These are phyloP conservation scores for Sugiyamaella floridensis DNA, from an alignment of 805 yeast genomes.

Conservation along the genomic window DNA sequence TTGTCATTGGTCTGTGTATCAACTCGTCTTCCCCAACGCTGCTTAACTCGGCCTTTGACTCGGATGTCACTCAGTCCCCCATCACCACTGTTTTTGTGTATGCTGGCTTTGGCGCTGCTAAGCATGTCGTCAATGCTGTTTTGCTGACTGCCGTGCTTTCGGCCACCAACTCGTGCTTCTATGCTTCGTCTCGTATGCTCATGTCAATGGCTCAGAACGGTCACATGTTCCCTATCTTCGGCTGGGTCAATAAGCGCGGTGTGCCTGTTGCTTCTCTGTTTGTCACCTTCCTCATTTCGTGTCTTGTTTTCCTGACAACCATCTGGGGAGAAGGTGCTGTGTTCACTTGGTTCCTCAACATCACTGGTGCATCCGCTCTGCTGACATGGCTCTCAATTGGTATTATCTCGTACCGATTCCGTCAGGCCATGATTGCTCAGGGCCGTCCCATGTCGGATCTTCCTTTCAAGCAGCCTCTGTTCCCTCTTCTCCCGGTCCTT, in stretches of 20 bases:
- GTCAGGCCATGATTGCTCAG: conserved; percentile 51
- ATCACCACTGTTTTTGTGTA: conserved; percentile 46
- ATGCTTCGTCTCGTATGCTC: conserved; percentile 55
- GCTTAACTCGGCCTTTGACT: conserved; percentile 38
- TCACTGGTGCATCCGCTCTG: conserved; percentile 54
- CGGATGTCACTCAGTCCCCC: conserved; percentile 43
- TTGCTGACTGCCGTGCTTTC: conserved; percentile 55
- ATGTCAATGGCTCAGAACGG: conserved; percentile 53
- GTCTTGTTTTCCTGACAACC: conserved; percentile 61
- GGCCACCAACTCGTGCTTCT: conserved; percentile 58
- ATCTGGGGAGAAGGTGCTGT: conserved; percentile 48
- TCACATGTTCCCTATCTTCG: conserved; percentile 46
- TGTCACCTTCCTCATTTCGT: conserved; percentile 46
- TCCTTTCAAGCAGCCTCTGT: conserved; percentile 47
- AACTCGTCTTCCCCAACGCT: conserved; percentile 46
- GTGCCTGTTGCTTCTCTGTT: conserved; percentile 52
- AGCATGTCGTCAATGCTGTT: conserved; percentile 48
- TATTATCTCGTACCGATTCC: conserved; percentile 50
- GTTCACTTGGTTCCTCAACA: conserved; percentile 57
- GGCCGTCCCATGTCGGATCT: conserved; percentile 45
- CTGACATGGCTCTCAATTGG: conserved; percentile 60
- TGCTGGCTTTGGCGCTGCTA: conserved; percentile 37
- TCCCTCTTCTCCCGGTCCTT: conserved; percentile 42
- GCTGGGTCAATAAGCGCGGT: conserved; percentile 46
- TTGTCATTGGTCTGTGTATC: conserved; percentile 50